These are phyloP conservation scores for Annona squamosa DNA, from an alignment of 164 flowering plant species.

Conservation along the genomic window DNA sequence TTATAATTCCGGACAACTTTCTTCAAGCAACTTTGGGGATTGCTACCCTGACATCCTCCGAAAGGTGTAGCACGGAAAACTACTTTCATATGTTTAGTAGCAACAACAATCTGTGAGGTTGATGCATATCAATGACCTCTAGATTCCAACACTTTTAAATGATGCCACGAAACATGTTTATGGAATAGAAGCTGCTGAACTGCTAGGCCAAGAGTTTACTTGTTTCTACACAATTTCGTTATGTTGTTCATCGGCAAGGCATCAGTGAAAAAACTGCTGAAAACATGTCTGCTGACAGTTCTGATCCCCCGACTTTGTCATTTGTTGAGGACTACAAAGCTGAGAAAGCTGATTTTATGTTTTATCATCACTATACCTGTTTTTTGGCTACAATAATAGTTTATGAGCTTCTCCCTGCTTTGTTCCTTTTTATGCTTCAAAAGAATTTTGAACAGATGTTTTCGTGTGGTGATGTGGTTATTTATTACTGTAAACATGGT, in stretches of 20 bases:
- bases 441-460: too few species aligned
- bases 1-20: conserved; percentile 10
- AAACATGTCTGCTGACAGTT: background rate
- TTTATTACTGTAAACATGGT: too few species aligned
- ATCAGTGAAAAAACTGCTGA: background rate
- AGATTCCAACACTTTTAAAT: background rate
- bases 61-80: conserved; percentile 28
- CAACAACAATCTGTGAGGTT: background rate
- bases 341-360: too few species aligned
- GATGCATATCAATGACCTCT: background rate
- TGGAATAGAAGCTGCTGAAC: background rate
- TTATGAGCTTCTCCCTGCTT: too few species aligned
- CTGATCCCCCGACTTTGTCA: too few species aligned
- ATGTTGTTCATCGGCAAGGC: background rate
- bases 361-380: too few species aligned
- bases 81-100: background rate
- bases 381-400: too few species aligned
- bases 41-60: conserved; percentile 26
- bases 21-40: conserved; percentile 11
- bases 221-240: background rate
- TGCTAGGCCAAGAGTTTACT: background rate
- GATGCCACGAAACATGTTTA: background rate
- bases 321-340: too few species aligned
- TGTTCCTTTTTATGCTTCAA: too few species aligned
- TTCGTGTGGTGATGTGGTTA: too few species aligned